Percentiles rank a stretch among this genome's conserved stretches.
Conservation (phyloP, 2,329 filamentous ascomycete species). For the Fusarium ambrosium region DNA sequence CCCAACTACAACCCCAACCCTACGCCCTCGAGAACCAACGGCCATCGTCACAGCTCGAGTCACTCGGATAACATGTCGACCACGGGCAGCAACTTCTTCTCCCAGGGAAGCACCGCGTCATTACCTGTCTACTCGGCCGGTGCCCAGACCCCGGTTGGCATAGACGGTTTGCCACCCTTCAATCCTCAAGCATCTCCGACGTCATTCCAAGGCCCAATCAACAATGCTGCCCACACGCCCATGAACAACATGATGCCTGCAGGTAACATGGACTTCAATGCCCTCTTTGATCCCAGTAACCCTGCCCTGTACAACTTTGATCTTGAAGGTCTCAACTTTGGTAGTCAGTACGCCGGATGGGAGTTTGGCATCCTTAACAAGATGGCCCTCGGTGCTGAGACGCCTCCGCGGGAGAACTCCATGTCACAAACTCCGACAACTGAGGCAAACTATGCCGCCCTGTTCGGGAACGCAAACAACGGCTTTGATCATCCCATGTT, state of each 20-base stretch:
- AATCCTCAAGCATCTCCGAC: conserved; percentile 80
- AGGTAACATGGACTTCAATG: conserved; percentile 66
- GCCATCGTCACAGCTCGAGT: conserved; percentile 62
- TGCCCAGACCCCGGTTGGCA: conserved; percentile 59
- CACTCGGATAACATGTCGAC: conserved; percentile 62
- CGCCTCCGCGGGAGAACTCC: conserved; percentile 76
- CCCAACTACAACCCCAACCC: conserved; percentile 75
- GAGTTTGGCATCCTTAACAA: conserved; percentile 97
- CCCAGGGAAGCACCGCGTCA: conserved; percentile 59
- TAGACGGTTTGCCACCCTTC: conserved; percentile 66
- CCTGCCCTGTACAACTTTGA: conserved; percentile 96
- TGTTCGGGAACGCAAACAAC: conserved; percentile 66
- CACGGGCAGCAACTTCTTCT: conserved; percentile 61
- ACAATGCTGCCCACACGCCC: conserved; percentile 61
- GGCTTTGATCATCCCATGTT: conserved; percentile 65
- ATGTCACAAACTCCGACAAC: conserved; percentile 57
- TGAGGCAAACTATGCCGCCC: conserved; percentile 57
- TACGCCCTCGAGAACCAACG: conserved; percentile 61
- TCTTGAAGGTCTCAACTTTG: conserved; percentile 87
- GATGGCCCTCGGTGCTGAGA: conserved; percentile 85
- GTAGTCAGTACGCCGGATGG: conserved; percentile 93
- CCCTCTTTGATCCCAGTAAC: conserved; percentile 90
- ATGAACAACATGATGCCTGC: conserved; percentile 64
- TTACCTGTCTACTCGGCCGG: conserved; percentile 66
- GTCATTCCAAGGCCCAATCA: conserved; percentile 71